Conservation (phyloP, 495 filamentous ascomycete species). For the Hyaloscypha finlandica region DNA sequence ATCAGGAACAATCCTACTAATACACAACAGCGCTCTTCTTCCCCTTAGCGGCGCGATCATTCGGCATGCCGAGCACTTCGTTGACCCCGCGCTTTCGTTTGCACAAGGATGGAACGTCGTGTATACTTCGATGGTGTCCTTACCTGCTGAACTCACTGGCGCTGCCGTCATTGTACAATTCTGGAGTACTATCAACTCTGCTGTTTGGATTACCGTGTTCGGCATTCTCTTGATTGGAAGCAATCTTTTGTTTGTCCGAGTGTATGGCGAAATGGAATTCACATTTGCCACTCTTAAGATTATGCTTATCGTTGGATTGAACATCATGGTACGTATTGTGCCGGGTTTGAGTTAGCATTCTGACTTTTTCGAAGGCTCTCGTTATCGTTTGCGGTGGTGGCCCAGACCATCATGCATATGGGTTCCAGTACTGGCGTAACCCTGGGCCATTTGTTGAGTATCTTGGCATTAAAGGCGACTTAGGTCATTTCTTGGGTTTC, state of each 20-base stretch:
- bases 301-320: slow-evolving; percentile 64
- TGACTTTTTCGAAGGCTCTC: slow-evolving; percentile 18
- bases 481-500: slow-evolving; percentile 69
- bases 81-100: slow-evolving; percentile 33
- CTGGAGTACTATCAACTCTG: slow-evolving; percentile 61
- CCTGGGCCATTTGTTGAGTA: slow-evolving; percentile 70
- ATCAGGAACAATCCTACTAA: neutral
- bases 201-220: slow-evolving; percentile 74
- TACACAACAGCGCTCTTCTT: slow-evolving; percentile 36
- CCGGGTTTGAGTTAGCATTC: neutral
- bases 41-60: slow-evolving; percentile 54
- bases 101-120: slow-evolving; percentile 32
- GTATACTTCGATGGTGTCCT: slow-evolving; percentile 18
- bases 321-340: slow-evolving; percentile 29
- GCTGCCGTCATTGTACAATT: slow-evolving; percentile 75
- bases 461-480: slow-evolving; percentile 44
- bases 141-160: slow-evolving; percentile 44
- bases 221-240: slow-evolving; percentile 65
- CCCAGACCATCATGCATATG: slow-evolving; percentile 44
- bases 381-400: slow-evolving; percentile 43
- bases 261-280: slow-evolving; percentile 76
- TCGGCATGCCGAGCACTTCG: slow-evolving; percentile 32
- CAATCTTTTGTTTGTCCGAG: slow-evolving; percentile 67
- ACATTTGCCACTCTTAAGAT: slow-evolving; percentile 72
- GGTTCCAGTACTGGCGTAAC: slow-evolving; percentile 68